Conservation (phyloP, 164 flowering plant genomes). For the Liriodendron chinense region DNA sequence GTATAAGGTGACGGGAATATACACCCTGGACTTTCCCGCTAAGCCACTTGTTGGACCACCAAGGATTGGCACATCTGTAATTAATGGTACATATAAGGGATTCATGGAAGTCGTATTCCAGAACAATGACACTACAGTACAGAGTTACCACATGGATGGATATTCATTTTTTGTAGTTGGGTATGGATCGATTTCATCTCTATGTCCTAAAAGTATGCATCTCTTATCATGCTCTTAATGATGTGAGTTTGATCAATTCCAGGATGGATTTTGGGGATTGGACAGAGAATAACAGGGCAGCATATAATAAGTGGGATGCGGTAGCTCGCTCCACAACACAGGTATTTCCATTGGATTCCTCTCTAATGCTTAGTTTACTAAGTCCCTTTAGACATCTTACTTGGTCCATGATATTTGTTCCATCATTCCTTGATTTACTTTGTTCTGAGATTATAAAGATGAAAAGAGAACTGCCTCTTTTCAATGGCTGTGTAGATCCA, state of each 20-base stretch:
- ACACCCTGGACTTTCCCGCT: constrained; percentile 66
- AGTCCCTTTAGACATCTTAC: not conserved
- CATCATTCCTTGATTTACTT: not conserved
- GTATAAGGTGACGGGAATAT: constrained; percentile 43
- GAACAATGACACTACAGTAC: constrained; percentile 64
- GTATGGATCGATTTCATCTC: constrained; percentile 26
- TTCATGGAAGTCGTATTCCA: constrained; percentile 68
- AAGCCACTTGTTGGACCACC: constrained; percentile 38
- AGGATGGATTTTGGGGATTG: constrained; percentile 91
- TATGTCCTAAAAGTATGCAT: not conserved
- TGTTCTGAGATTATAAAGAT: not conserved
- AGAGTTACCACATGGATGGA: constrained; percentile 73
- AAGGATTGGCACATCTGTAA: constrained; percentile 41
- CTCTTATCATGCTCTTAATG: not conserved
- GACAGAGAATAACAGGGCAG: constrained; percentile 76
- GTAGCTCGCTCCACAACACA: constrained; percentile 68
- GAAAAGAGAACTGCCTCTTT: not conserved
- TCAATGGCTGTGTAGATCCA: not conserved
- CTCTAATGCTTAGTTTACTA: not conserved
- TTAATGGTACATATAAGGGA: constrained; percentile 67
- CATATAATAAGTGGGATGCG: constrained; percentile 86
- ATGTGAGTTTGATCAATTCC: constrained; percentile 18
- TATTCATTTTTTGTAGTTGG: constrained; percentile 77
- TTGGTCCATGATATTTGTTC: not conserved
- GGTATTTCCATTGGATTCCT: constrained; percentile 29